Conservation (phyloP, 768 basidiomycete genomes). For the Hericium erinaceus region DNA sequence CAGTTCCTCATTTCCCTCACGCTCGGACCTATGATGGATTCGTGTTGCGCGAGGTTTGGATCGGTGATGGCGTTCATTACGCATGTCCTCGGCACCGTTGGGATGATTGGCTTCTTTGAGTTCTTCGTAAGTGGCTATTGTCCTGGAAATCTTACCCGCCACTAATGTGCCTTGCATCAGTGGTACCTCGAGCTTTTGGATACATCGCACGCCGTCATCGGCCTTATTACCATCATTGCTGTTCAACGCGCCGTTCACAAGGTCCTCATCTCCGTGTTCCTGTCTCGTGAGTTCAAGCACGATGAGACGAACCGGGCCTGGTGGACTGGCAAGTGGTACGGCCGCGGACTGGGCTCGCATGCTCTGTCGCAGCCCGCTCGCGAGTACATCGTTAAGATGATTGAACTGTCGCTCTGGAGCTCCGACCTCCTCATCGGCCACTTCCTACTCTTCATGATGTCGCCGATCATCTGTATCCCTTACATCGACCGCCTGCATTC, state of each 20-base stretch:
- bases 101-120: slow-evolving; percentile 92
- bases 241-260: slow-evolving; percentile 93
- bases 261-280: slow-evolving; percentile 86
- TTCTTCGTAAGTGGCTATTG: slow-evolving; percentile 60
- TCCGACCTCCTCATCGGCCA: slow-evolving; percentile 89
- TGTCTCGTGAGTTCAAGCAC: slow-evolving; percentile 96
- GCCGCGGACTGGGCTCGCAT: slow-evolving; percentile 82
- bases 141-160: not conserved
- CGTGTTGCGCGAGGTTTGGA: slow-evolving; percentile 81
- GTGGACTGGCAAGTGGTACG: slow-evolving; percentile 99
- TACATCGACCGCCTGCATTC: slow-evolving; percentile 86
- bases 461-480: slow-evolving; percentile 77
- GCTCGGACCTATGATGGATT: slow-evolving; percentile 84
- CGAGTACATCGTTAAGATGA: slow-evolving; percentile 96
- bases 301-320: slow-evolving; percentile 97
- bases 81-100: slow-evolving; percentile 72
- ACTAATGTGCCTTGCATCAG: slow-evolving; percentile 27
- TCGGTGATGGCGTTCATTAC: slow-evolving; percentile 88
- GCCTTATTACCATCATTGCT: slow-evolving; percentile 79
- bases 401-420: slow-evolving; percentile 95
- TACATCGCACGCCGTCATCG: slow-evolving; percentile 91
- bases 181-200: slow-evolving; percentile 98
- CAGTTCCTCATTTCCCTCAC: slow-evolving; percentile 88
- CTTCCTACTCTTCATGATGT: slow-evolving; percentile 79
- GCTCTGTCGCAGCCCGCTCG: slow-evolving; percentile 93